phyloP scores from a whole-genome alignment of 2,329 filamentous ascomycete species.

The Colletotrichum brevisporum region DNA sequence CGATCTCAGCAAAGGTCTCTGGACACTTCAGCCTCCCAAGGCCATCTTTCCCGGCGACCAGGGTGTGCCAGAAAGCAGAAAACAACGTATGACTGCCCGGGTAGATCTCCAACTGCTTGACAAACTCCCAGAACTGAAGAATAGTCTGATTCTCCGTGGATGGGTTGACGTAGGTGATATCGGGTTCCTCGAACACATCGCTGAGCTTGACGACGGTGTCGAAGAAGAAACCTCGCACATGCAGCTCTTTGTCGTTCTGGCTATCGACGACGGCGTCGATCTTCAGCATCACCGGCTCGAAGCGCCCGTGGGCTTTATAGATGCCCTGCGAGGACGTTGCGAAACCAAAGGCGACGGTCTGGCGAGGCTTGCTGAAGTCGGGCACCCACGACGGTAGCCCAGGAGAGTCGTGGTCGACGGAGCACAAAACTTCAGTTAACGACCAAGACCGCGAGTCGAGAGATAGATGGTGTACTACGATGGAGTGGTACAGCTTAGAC shows the following conservation, averaged over 20 bases:
- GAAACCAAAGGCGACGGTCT: slow-evolving; percentile 1
- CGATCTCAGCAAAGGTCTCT: slow-evolving; percentile 5
- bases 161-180: slow-evolving; percentile 49
- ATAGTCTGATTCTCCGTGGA: neutral
- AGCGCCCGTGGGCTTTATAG: neutral
- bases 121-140: neutral
- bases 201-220: neutral
- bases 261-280: neutral
- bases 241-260: neutral
- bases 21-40: slow-evolving; percentile 5
- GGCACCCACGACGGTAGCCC: slow-evolving; percentile 34
- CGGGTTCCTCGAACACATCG: neutral
- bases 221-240: neutral
- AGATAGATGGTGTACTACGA: neutral
- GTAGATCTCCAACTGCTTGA: neutral
- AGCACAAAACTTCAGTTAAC: neutral
- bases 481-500: neutral
- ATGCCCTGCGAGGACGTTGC: neutral
- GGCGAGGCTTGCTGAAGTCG: slow-evolving; percentile 29
- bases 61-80: slow-evolving; percentile 16
- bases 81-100: neutral
- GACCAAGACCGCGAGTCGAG: neutral
- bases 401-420: slow-evolving; percentile 20
- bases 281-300: neutral
- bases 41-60: slow-evolving; percentile 15